phyloP scores from a whole-genome alignment of 2,329 filamentous ascomycete species.

The Xylaria hypoxylon region DNA sequence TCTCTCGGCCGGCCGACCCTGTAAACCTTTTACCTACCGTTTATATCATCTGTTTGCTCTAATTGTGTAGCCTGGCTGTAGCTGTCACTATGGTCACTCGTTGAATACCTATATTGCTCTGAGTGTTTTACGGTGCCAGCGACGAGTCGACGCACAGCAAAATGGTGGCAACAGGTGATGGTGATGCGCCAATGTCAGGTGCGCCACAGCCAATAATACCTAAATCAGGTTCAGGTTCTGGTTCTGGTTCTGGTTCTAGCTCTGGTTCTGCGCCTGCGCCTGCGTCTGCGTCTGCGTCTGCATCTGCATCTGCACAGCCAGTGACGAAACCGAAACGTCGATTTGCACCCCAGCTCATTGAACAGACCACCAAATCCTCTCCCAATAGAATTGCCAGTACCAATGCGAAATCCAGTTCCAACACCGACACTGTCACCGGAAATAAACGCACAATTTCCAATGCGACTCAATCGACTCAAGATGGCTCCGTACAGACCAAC shows the following conservation, averaged over 20 bases:
- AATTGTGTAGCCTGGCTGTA: neutral
- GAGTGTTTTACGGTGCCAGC: conserved; percentile 2
- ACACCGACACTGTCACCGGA: neutral
- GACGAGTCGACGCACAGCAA: conserved; percentile 22
- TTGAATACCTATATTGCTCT: neutral
- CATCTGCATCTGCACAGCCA: conserved; percentile 35
- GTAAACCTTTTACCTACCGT: neutral
- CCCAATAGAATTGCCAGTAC: conserved; percentile 36
- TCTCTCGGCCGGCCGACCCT: neutral
- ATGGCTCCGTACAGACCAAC: conserved; percentile 48
- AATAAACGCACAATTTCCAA: conserved; percentile 24
- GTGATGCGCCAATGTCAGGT: conserved; percentile 47
- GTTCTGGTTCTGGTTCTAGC: conserved; percentile 19
- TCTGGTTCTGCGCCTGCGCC: conserved; percentile 23
- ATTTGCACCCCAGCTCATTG: conserved; percentile 52
- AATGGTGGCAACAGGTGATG: conserved; percentile 45
- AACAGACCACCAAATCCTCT: conserved; percentile 50
- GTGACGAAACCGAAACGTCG: conserved; percentile 49
- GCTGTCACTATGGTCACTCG: conserved; percentile 7
- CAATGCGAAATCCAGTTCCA: neutral
- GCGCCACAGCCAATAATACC: conserved; percentile 33
- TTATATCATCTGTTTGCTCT: conserved; percentile 5
- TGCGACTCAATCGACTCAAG: conserved; percentile 44
- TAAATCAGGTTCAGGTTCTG: conserved; percentile 15
- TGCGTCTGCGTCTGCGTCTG: conserved; percentile 25